These are phyloP conservation scores for Venturiaceae sp. DNA, from an alignment of 2,329 filamentous ascomycete genomes.

Conservation along the genomic window DNA sequence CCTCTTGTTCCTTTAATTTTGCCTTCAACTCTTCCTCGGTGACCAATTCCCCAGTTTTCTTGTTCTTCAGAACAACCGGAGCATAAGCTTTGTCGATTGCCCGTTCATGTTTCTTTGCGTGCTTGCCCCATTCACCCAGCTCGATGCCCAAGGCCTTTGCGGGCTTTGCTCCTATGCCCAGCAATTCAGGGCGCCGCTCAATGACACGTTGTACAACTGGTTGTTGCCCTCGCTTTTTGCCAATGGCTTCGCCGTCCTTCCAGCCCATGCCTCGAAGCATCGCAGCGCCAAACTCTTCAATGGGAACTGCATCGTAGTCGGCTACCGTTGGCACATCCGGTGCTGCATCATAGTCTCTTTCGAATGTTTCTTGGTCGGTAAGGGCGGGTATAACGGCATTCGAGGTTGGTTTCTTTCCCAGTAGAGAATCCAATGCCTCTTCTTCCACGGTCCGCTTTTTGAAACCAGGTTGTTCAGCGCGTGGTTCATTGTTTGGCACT, in stretches of 20 bases:
- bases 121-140: constrained; percentile 69
- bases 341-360: constrained; percentile 58
- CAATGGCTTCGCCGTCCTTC: constrained; percentile 58
- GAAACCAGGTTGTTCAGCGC: constrained; percentile 17
- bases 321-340: constrained; percentile 69
- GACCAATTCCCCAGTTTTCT: constrained; percentile 50
- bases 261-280: constrained; percentile 91
- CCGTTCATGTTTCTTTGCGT: constrained; percentile 30
- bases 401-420: constrained; percentile 27
- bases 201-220: constrained; percentile 49
- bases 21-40: constrained; percentile 52
- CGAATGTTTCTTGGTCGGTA: constrained; percentile 60
- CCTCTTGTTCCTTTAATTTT: constrained; percentile 38
- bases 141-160: constrained; percentile 56
- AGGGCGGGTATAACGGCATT: constrained; percentile 30
- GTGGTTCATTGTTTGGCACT: constrained; percentile 18
- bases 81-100: constrained; percentile 44
- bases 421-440: constrained; percentile 35
- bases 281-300: constrained; percentile 90
- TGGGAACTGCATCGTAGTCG: constrained; percentile 80
- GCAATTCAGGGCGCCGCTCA: constrained; percentile 64
- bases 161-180: constrained; percentile 84
- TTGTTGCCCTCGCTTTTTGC: constrained; percentile 36
- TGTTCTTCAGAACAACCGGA: constrained; percentile 52
- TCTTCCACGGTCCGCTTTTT: constrained; percentile 46